These are phyloP conservation scores for Macrophomina tecta DNA, from an alignment of 2,329 filamentous ascomycete species.

Conservation along the genomic window DNA sequence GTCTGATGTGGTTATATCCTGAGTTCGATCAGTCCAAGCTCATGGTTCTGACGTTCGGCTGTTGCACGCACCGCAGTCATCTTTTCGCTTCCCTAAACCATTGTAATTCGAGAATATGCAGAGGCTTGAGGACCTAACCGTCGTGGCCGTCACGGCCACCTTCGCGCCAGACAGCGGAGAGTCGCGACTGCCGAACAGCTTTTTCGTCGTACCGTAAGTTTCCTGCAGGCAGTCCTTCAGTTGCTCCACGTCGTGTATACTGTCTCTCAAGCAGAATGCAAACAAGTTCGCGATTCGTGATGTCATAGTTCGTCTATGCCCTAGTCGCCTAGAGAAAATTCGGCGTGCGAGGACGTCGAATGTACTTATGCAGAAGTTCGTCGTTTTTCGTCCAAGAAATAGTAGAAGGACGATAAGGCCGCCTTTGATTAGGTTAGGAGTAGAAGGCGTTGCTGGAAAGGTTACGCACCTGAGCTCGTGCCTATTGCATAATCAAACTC, in stretches of 20 bases:
- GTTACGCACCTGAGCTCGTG: constrained; percentile 30
- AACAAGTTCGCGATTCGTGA: constrained; percentile 42
- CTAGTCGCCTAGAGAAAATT: constrained; percentile 26
- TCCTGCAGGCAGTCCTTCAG: constrained; percentile 41
- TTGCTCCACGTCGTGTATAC: constrained; percentile 39
- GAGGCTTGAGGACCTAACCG: constrained; percentile 27
- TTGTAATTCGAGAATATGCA: constrained; percentile 34
- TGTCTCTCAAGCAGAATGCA: constrained; percentile 26
- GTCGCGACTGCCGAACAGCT: constrained; percentile 28
- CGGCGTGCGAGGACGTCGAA: constrained; percentile 29
- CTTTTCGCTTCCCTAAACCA: constrained; percentile 24
- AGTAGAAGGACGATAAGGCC: constrained; percentile 33
- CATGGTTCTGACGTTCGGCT: too few species aligned
- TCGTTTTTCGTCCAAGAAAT: constrained; percentile 26
- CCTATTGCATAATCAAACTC: constrained; percentile 31
- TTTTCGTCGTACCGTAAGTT: constrained; percentile 26
- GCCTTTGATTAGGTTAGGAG: constrained; percentile 23
- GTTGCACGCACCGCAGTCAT: constrained; percentile 12
- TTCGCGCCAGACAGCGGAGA: constrained; percentile 29
- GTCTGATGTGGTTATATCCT: constrained; percentile 31
- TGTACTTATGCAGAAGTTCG: constrained; percentile 27
- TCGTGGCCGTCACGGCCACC: constrained; percentile 31
- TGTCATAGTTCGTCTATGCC: constrained; percentile 10
- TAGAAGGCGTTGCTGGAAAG: neutral
- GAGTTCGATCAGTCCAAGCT: constrained; percentile 11